Evolutionary conservation across 257 asterid species (phyloP), one percentile per base, ranked within the genome.

Genomic region (Plantago elongata): DNA sequence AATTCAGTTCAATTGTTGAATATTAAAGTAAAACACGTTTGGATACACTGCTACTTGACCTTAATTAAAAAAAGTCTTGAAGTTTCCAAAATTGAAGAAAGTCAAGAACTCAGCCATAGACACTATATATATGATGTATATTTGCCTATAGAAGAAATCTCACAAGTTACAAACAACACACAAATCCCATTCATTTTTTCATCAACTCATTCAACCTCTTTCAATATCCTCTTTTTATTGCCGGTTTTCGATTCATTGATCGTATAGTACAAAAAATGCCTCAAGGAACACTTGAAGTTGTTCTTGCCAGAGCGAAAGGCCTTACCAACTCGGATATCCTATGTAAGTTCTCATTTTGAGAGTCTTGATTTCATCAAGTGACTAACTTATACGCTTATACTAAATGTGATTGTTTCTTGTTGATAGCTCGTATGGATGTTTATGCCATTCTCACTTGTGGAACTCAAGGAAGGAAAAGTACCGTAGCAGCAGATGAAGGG

Each of bases 401-500:
- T 54, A 5, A 64, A 49, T 61, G 27, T 65, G 44, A 22, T 29
- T 4, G 4, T 16, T 40, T 48, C 49, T 65, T 62, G 2, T 54
- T 44, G 5, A 63, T 80, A 89, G 95, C 84, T 69, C 71, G 75
- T 5, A 78, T 80, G 73, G 94, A 89, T 74, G 89, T 95, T 22
- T 89, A 81, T 45, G 91, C 77, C 11, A 46, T 87, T 63, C 34
- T 89, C 68, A 81, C 83, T 44, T 86, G 81, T 58, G 75, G 73
- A 45, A 84, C 86, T 64, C 95, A 89, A 65, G 94, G 84, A 81
- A 84, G 86, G 83, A 82, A 80, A 72, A 89, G 94, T 60, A 64
- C 75, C 10, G 70, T 89, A 45, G 86, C 84, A 51, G 59, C 89
- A 51, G 34, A n/a, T 37, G 58, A 52, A 57, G 62, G 62, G 0